Evolutionary conservation across 768 basidiomycete species (phyloP), one percentile per base, ranked within the genome.

Genomic region (Galerina marginata): DNA sequence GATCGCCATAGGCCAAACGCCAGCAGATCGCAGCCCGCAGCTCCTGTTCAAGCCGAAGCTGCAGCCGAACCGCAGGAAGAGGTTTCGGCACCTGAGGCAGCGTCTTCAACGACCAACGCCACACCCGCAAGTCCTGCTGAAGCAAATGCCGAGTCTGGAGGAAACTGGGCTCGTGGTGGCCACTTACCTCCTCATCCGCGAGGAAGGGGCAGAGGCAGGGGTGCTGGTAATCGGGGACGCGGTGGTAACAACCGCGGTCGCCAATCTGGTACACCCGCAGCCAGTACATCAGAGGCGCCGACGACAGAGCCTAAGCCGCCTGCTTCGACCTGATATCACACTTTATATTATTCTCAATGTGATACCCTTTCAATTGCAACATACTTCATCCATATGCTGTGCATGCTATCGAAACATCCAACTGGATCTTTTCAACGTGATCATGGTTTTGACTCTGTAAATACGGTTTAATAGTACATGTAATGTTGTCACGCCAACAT

Each of bases 151-250:
- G 61, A 54, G 9, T 58, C 56, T n/a, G 49, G 55, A 46, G 47
- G 46, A 33, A 61, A 49, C 38, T 62, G 60, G 60, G 14, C 33
- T 53, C 16, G 70, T 65, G 69, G 63, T 56, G 72, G 64, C 15
- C 36, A 58, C 15, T 23, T 23, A 48, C 56, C 56, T 14, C 37
- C 39, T 6, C 54, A 58, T 23, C 60, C 48, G 6, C 23, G 69
- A 38, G 65, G 59, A 33, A 55, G 67, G 44, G 62, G 65, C 2
- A 59, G 66, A 51, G 65, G 65, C 23, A 60, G 64, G 36, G 64
- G 65, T 23, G 46, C 59, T 6, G 56, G 57, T 33, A 56, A 62
- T 29, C 63, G 66, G 16, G 66, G 62, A 16, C 58, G 62, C 46
- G 60, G 60, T 16, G 52, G 16, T 51, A 46, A 39, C 33, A 37